These are phyloP conservation scores for Pseudozyma sp. DNA, from an alignment of 1,284 basidiomycete genomes.

Conservation along the genomic window DNA sequence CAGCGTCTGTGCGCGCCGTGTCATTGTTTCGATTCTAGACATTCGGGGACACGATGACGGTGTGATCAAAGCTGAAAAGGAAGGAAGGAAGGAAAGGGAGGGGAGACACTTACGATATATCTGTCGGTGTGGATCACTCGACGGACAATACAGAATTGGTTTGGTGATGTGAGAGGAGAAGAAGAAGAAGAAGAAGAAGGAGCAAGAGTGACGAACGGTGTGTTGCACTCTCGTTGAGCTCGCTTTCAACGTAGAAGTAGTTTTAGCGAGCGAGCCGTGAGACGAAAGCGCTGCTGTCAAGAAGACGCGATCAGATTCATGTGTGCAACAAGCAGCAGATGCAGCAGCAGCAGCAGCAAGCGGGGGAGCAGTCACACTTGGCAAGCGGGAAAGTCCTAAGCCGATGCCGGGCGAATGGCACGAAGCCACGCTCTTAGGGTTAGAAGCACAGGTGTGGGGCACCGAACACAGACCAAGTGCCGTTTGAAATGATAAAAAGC, in stretches of 20 bases:
- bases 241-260: not conserved
- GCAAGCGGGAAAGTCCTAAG: too few relatives aligned
- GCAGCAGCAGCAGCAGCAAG: too few relatives aligned
- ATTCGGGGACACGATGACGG: not conserved
- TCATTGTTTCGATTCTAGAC: not conserved
- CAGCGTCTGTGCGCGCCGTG: not conserved
- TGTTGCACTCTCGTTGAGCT: conserved; percentile 4
- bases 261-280: not conserved
- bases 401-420: too few relatives aligned
- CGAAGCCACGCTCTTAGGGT: too few relatives aligned
- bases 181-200: conserved; percentile 6
- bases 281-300: too few relatives aligned
- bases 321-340: too few relatives aligned
- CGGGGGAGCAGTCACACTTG: too few relatives aligned
- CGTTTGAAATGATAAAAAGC: too few relatives aligned
- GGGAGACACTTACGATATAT: conserved; percentile 37
- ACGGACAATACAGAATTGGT: conserved; percentile 6
- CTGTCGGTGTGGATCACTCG: conserved; percentile 23
- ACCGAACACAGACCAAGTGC: too few relatives aligned
- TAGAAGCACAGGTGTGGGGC: too few relatives aligned
- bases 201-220: not conserved
- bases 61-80: not conserved
- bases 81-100: not conserved
- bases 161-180: conserved; percentile 4
- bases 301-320: too few relatives aligned